Evolutionary conservation across 495 filamentous ascomycete species (phyloP).

Genomic region (Xylaria intraflava): DNA sequence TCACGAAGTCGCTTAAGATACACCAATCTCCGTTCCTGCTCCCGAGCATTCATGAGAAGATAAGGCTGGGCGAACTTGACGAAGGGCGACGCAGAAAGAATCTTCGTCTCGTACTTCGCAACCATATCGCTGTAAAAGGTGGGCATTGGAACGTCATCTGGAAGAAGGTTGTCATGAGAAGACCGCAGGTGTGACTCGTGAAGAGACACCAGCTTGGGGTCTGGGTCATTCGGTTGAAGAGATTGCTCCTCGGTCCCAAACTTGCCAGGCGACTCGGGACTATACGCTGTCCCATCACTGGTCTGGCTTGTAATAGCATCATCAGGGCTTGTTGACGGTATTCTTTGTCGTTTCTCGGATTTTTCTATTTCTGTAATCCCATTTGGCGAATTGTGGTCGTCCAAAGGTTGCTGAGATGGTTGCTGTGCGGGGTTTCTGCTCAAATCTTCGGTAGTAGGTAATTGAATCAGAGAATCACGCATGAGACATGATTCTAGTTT

Average conservation of each 20-base stretch:
- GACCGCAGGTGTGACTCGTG: constrained; percentile 37
- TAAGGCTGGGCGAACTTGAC: constrained; percentile 93
- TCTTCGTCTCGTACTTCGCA: constrained; percentile 79
- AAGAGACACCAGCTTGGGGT: constrained; percentile 32
- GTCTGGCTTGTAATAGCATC: constrained; percentile 14
- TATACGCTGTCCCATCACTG: constrained; percentile 5
- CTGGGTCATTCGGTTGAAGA: constrained; percentile 10
- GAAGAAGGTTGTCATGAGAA: constrained; percentile 52
- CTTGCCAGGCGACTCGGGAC: constrained; percentile 6
- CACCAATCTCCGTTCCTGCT: constrained; percentile 74
- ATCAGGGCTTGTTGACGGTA: constrained; percentile 8
- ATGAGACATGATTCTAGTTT: constrained; percentile 94
- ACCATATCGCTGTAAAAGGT: constrained; percentile 94
- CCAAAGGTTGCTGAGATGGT: constrained; percentile 19
- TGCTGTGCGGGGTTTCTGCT: constrained; percentile 24
- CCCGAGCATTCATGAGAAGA: constrained; percentile 81
- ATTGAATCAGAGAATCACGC: constrained; percentile 88
- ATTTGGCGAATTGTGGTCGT: constrained; percentile 5
- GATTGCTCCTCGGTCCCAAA: constrained; percentile 1
- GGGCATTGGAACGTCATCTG: constrained; percentile 82
- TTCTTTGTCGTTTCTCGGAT: constrained; percentile 10
- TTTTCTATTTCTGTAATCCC: not conserved
- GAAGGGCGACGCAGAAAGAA: constrained; percentile 94
- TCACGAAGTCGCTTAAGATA: constrained; percentile 78
- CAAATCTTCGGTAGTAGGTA: constrained; percentile 57